These are phyloP conservation scores for Clavariopsis aquatica DNA, from an alignment of 495 filamentous ascomycete genomes.

Conservation along the genomic window DNA sequence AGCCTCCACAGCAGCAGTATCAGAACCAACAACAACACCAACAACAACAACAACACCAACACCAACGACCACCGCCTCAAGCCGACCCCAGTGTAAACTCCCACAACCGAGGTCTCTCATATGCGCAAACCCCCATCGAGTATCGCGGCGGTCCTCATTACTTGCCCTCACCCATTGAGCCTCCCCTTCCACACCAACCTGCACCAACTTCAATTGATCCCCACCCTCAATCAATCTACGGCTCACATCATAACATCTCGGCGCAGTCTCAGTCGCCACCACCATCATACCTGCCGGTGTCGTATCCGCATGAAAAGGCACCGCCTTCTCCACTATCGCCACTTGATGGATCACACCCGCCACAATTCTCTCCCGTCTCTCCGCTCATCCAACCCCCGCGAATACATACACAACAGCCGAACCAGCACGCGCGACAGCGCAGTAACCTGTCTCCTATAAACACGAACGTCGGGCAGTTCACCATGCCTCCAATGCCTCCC, in stretches of 20 bases:
- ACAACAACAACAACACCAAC: constrained; percentile 9
- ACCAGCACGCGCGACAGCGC: constrained; percentile 15
- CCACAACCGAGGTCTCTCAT: constrained; percentile 23
- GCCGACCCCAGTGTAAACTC: constrained; percentile 10
- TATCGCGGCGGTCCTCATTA: constrained; percentile 17
- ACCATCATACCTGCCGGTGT: constrained; percentile 10
- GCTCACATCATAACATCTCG: constrained; percentile 6
- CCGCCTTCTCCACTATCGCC: constrained; percentile 21
- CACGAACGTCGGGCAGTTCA: constrained; percentile 20
- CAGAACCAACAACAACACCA: constrained; percentile 9
- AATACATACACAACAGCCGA: constrained; percentile 13
- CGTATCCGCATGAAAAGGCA: constrained; percentile 14
- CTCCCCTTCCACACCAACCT: constrained; percentile 17
- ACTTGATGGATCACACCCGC: not conserved
- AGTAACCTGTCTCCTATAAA: constrained; percentile 28
- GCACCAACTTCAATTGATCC: constrained; percentile 28
- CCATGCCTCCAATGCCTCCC: constrained; percentile 17
- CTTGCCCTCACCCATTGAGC: constrained; percentile 8
- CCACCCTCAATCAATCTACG: constrained; percentile 27
- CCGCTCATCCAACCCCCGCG: constrained; percentile 8
- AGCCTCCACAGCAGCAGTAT: not conserved
- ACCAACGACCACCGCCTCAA: not conserved
- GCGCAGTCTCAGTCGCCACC: constrained; percentile 21
- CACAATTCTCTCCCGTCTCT: constrained; percentile 10
- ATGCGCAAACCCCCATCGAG: constrained; percentile 32